Evolutionary conservation across 345 rosid genomes (phyloP).

Genomic region (Raphanus raphanistrum): DNA sequence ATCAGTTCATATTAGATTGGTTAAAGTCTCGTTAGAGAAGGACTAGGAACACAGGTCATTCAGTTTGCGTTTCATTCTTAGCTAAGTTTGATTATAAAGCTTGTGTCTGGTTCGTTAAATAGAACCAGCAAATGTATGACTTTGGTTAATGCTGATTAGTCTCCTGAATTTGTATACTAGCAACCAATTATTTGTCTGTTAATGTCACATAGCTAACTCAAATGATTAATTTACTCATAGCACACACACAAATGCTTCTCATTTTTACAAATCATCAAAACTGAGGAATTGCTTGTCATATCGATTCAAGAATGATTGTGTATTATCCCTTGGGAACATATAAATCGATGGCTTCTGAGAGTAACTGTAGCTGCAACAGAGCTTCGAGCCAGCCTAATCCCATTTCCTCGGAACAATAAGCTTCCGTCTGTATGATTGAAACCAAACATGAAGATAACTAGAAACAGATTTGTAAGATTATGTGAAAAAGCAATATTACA

Average conservation of each 20-base stretch:
- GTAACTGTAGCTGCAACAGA: slow-evolving; percentile 64
- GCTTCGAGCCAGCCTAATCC: slow-evolving; percentile 67
- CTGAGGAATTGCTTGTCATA: neutral
- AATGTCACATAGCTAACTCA: neutral
- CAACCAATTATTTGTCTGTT: neutral
- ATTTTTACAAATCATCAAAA: neutral
- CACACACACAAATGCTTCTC: neutral
- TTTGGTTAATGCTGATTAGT: too few relatives aligned
- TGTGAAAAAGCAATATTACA: slow-evolving; percentile 56
- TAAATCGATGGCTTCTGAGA: slow-evolving; percentile 52
- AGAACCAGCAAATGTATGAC: neutral
- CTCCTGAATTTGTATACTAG: neutral
- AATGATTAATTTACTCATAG: neutral
- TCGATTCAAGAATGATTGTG: neutral
- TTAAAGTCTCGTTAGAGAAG: neutral
- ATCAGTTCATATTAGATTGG: neutral
- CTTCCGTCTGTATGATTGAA: slow-evolving; percentile 76
- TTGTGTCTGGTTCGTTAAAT: neutral
- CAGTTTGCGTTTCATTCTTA: neutral
- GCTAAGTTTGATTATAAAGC: neutral
- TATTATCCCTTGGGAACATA: neutral
- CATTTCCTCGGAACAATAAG: slow-evolving; percentile 59
- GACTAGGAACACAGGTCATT: neutral
- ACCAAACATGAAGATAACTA: neutral
- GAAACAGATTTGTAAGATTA: neutral